Evolutionary conservation across 345 rosid genomes (phyloP), one percentile per base, ranked within the genome.

Genomic region (Aquilaria malaccensis): DNA sequence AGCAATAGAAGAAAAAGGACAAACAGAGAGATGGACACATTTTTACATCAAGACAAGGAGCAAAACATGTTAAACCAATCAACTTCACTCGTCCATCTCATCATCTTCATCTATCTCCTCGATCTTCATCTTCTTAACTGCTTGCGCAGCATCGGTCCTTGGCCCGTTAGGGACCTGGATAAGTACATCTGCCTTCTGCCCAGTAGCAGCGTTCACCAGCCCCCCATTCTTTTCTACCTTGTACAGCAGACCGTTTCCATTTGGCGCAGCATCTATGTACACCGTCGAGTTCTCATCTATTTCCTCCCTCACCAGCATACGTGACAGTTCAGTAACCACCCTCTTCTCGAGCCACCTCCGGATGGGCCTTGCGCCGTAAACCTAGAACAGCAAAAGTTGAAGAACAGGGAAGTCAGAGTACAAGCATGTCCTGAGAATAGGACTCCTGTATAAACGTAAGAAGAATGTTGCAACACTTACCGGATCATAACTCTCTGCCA

Each of bases 301-400:
- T 47, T 94, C 97, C 30, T 83, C 97, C 65, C 83, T 81, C 46
- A 94, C 54, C 0, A 94, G 84, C 99, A 90, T 86, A 66, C 78
- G 84, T 0, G 96, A 94, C 9, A 94, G 71, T 71, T 88, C 89
- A 0, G 99, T 94, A 0, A 94, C 97, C 69, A 94, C 97, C 77
- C 73, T 90, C 76, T 63, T 90, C 81, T 94, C 97, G 0, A 94
- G 89, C 99, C 97, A 94, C 58, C 99, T 86, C 72, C 99, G 73
- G 29, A 94, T 86, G 0, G 97, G 96, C 41, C 97, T 79, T 2
- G 97, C 96, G 7, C 99, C 96, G 59, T 88, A 94, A 0, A 89
- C 95, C 97, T 90, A 47, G 51, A 22, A 56, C 33, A 46, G n/a
- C 65, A 32, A 45, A 55, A 50, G 9, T 14, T 2, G 60, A 49